phyloP scores from a whole-genome alignment of 306 rosid genomes.

The Gastrolobium bilobum region DNA sequence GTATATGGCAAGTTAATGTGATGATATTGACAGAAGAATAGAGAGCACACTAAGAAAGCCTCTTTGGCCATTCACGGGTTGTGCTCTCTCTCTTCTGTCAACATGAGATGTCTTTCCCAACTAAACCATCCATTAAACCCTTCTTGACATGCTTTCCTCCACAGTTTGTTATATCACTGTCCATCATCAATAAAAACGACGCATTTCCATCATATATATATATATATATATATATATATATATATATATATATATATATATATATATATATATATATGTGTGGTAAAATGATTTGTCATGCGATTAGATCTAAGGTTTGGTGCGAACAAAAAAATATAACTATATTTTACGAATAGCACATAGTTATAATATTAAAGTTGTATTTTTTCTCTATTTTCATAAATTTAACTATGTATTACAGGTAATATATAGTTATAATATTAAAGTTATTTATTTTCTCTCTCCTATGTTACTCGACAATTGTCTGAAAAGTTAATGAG shows the following conservation, averaged over 20 bases:
- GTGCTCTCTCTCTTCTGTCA: conserved; percentile 99
- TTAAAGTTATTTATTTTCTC: too few species aligned
- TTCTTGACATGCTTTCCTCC: conserved; percentile 18
- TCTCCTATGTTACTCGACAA: too few species aligned
- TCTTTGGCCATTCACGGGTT: conserved; percentile 60
- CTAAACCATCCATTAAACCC: conserved; percentile 1
- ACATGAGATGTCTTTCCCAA: conserved; percentile 51
- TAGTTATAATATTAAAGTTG: too few species aligned
- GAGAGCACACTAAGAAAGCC: conserved; percentile 78
- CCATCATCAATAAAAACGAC: not conserved
- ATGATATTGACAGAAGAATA: conserved; percentile 75
- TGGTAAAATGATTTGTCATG: too few species aligned
- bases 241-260: not conserved
- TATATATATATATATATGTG: not conserved
- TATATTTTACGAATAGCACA: too few species aligned
- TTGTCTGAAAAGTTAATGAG: too few species aligned
- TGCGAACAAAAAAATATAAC: too few species aligned
- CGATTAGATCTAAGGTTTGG: too few species aligned
- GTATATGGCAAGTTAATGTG: not conserved
- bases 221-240: not conserved
- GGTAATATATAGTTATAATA: too few species aligned
- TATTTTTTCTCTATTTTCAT: too few species aligned
- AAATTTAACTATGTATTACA: too few species aligned
- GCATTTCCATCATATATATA: not conserved
- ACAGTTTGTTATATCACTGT: not conserved